Conservation (phyloP, 1,139 yeast genomes). For the Citeromyces hawaiiensis region DNA sequence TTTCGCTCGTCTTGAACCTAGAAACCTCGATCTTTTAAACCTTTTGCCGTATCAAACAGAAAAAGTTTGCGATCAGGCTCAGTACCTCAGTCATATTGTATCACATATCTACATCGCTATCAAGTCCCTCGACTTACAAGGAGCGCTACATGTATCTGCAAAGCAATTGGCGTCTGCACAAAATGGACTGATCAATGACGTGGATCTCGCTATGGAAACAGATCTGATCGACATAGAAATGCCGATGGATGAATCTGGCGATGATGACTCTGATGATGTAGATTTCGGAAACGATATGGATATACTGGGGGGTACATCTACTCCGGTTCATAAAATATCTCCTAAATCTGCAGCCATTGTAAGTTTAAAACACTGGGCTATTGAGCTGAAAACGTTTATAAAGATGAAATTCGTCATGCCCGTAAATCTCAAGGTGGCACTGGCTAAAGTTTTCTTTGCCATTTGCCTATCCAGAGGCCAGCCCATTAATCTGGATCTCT, state of each 20-base stretch:
- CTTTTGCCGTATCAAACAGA: constrained; percentile 72
- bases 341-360: constrained; percentile 65
- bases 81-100: constrained; percentile 66
- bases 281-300: constrained; percentile 11
- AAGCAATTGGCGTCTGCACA: constrained; percentile 15
- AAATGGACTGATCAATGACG: constrained; percentile 21
- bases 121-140: constrained; percentile 63
- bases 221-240: constrained; percentile 25
- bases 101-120: constrained; percentile 72
- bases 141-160: constrained; percentile 55
- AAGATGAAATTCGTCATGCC: constrained; percentile 80
- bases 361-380: constrained; percentile 77
- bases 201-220: constrained; percentile 42
- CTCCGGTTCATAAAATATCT: constrained; percentile 31
- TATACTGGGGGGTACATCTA: constrained; percentile 15
- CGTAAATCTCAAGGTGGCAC: constrained; percentile 38
- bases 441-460: constrained; percentile 63
- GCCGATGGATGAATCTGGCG: constrained; percentile 26
- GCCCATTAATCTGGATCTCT: constrained; percentile 43
- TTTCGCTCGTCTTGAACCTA: constrained; percentile 34
- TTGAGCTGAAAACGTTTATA: constrained; percentile 71
- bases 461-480: constrained; percentile 71
- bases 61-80: constrained; percentile 53
- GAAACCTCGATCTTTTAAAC: constrained; percentile 47
- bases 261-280: constrained; percentile 23